These are phyloP conservation scores for Colletotrichum kahawae DNA, from an alignment of 2,329 filamentous ascomycete species.

Conservation along the genomic window DNA sequence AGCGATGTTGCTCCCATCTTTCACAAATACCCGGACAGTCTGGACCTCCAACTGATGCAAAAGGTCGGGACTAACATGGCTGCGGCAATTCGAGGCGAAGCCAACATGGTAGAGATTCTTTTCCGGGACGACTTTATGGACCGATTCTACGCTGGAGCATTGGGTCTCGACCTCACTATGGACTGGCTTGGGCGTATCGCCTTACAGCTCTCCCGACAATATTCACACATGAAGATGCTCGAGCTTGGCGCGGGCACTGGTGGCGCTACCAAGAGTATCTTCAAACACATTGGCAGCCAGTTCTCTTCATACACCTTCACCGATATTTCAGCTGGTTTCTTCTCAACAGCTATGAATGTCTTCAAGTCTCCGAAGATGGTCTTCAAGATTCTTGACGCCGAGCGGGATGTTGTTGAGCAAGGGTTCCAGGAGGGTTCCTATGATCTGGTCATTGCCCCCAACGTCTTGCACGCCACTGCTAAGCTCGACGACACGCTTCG, in stretches of 20 bases:
- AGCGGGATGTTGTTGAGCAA: conserved; percentile 29
- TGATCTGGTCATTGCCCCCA: conserved; percentile 33
- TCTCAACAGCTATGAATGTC: conserved; percentile 28
- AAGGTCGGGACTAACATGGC: background rate
- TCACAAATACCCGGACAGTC: background rate
- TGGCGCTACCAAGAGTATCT: conserved; percentile 22
- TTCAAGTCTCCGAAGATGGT: conserved; percentile 24
- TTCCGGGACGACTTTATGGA: background rate
- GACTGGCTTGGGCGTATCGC: background rate
- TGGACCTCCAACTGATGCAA: background rate
- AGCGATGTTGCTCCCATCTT: background rate
- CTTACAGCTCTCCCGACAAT: background rate
- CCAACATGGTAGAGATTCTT: background rate
- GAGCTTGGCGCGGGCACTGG: conserved; percentile 49
- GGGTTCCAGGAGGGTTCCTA: conserved; percentile 29
- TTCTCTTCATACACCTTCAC: conserved; percentile 26
- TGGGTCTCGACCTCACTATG: background rate
- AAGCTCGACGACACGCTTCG: conserved; percentile 25
- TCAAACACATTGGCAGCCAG: conserved; percentile 12
- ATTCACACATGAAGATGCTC: conserved; percentile 26
- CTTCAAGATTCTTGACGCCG: conserved; percentile 33
- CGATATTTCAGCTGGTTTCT: conserved; percentile 25
- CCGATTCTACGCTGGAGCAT: background rate
- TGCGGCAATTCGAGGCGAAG: background rate
- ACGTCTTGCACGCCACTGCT: conserved; percentile 32